Evolutionary conservation across 2,329 filamentous ascomycete genomes (phyloP), one percentile per base, ranked within the genome.

Genomic region (Diplodia seriata): DNA sequence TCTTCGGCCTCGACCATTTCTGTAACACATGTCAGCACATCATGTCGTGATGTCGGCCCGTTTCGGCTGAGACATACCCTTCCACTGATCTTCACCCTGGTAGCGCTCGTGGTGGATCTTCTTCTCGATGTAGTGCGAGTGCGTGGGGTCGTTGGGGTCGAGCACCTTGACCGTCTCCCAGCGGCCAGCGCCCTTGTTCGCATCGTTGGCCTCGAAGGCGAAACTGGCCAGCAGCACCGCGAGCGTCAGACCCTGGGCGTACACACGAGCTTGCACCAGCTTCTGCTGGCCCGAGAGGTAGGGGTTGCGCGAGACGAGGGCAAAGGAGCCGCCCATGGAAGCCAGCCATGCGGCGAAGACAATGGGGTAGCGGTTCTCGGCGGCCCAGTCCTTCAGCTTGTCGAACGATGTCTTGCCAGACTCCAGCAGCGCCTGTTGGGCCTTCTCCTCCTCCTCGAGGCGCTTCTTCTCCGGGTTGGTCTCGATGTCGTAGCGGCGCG

Each of bases 11-110:
- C 91, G 61, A 94, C 90, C 91, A 94, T 94, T 74, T 94, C 90
- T 91, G 73, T 15, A 67, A 47, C 56, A 51, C 57, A 33, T 18
- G 68, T 64, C 66, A 69, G 69, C 49, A 40, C 43, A 54, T 51
- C 29, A 36, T 68, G 68, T 59, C 54, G 63, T 69, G 63, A 23
- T 55, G 68, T 59, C 26, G 12, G 29, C 11, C 50, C 47, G 20
- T 5, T n/a, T 29, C 31, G 26, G 43, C 67, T 11, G 36, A 36
- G n/a, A 81, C 88, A 77, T 81, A 91, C 90, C 90, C 84, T 88
- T 95, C 95, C 95, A 99, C 74, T 97, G 85, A 80, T 98, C 94
- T 82, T 97, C 92, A 54, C 93, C 92, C 77, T 90, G 86, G 79
- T 96, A 95, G 71, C 91, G 85, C 84, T 96, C 92, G 82, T 93